These are phyloP conservation scores for Suillus luteus DNA, from an alignment of 768 basidiomycete species.

Conservation along the genomic window DNA sequence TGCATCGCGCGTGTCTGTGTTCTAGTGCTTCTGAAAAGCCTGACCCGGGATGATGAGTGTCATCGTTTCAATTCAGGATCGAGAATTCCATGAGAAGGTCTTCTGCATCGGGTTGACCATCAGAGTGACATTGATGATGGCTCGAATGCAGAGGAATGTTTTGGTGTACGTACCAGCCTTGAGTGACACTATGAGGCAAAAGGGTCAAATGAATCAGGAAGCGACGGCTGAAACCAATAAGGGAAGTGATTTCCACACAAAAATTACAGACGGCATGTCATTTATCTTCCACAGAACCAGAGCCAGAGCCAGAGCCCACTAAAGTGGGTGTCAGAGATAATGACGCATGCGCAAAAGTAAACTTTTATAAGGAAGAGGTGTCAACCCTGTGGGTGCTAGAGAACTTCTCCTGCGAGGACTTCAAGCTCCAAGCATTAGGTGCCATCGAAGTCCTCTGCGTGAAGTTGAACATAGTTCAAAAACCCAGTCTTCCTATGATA, in stretches of 20 bases:
- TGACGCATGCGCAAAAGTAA: not conserved
- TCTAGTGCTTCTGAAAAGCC: too few relatives aligned
- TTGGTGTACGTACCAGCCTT: slow-evolving; percentile 62
- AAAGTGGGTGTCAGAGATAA: too few relatives aligned
- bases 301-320: too few relatives aligned
- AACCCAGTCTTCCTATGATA: slow-evolving; percentile 36
- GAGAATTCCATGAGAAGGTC: too few relatives aligned
- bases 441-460: slow-evolving; percentile 37
- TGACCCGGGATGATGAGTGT: too few relatives aligned
- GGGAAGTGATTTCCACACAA: too few relatives aligned
- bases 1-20: too few relatives aligned
- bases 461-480: slow-evolving; percentile 40
- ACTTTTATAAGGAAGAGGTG: not conserved
- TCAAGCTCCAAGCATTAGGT: not conserved
- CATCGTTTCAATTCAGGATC: too few relatives aligned
- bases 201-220: slow-evolving; percentile 47
- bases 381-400: not conserved
- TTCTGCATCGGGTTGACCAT: too few relatives aligned
- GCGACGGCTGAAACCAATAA: too few relatives aligned
- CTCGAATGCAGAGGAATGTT: slow-evolving; percentile 69
- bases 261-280: too few relatives aligned
- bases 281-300: too few relatives aligned
- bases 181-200: slow-evolving; percentile 70
- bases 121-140: slow-evolving; percentile 38
- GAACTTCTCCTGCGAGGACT: not conserved